Evolutionary conservation across 2,329 filamentous ascomycete species (phyloP).

Genomic region (Thermochaetoides dissita): DNA sequence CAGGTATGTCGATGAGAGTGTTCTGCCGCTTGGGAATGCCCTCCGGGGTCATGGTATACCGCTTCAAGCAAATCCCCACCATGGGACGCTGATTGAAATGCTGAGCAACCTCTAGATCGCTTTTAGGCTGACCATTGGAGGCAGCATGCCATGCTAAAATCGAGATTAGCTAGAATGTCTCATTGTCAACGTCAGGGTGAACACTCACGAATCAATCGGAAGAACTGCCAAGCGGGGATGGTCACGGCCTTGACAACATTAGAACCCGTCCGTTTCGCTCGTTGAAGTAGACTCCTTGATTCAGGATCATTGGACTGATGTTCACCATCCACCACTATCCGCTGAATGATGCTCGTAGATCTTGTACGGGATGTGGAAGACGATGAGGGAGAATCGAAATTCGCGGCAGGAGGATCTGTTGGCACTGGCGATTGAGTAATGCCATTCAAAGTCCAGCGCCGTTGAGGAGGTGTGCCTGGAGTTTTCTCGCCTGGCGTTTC

Average conservation of each 20-base stretch:
- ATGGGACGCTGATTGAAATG: slow-evolving; percentile 80
- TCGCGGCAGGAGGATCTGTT: slow-evolving; percentile 3
- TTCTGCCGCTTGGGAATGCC: slow-evolving; percentile 59
- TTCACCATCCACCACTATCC: slow-evolving; percentile 39
- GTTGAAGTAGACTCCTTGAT: slow-evolving; percentile 27
- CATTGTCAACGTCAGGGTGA: slow-evolving; percentile 12
- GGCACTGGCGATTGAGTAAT: slow-evolving; percentile 3
- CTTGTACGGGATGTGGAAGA: slow-evolving; percentile 29
- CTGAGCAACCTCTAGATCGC: slow-evolving; percentile 69
- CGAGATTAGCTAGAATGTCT: slow-evolving; percentile 20
- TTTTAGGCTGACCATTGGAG: slow-evolving; percentile 35
- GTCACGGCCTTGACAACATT: slow-evolving; percentile 64
- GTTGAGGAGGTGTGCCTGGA: slow-evolving; percentile 12
- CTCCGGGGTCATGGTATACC: slow-evolving; percentile 62
- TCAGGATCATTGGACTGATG: slow-evolving; percentile 30
- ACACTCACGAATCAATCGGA: slow-evolving; percentile 69
- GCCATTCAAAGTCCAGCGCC: slow-evolving; percentile 23
- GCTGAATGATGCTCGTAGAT: slow-evolving; percentile 48
- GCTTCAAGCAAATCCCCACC: slow-evolving; percentile 82
- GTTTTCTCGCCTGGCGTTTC: slow-evolving; percentile 9
- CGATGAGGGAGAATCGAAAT: slow-evolving; percentile 10
- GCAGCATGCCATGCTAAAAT: slow-evolving; percentile 67
- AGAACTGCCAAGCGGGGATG: slow-evolving; percentile 96
- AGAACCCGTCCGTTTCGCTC: slow-evolving; percentile 32
- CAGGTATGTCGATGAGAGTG: slow-evolving; percentile 82